These are phyloP conservation scores for Colletotrichum scovillei DNA, from an alignment of 2,329 filamentous ascomycete genomes.

Conservation along the genomic window DNA sequence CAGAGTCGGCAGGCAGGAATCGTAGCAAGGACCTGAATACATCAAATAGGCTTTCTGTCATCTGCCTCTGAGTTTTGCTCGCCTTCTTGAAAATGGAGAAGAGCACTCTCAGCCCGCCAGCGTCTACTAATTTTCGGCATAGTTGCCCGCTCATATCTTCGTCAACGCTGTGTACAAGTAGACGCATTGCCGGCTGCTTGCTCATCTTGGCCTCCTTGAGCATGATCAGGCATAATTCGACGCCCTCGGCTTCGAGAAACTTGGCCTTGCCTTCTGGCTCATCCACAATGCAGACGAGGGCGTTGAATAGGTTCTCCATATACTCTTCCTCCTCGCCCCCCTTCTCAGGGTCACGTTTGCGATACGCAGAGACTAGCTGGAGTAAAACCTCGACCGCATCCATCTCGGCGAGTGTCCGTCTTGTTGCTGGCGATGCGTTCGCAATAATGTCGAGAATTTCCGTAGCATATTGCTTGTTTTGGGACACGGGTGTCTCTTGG, in stretches of 20 bases:
- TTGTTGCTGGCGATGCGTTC: conserved; percentile 77
- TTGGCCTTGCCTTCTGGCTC: conserved; percentile 79
- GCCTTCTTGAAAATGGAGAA: conserved; percentile 93
- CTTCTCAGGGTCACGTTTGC: conserved; percentile 85
- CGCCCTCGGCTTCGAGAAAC: conserved; percentile 89
- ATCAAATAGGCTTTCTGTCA: conserved; percentile 76
- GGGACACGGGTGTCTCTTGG: conserved; percentile 75
- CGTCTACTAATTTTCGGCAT: conserved; percentile 83
- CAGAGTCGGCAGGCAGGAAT: conserved; percentile 79
- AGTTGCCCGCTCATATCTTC: conserved; percentile 63
- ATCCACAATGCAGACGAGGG: conserved; percentile 83
- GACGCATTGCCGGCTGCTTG: conserved; percentile 79
- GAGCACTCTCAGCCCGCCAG: conserved; percentile 83
- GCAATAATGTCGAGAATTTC: conserved; percentile 91
- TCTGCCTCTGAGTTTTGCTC: conserved; percentile 23
- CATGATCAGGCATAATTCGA: conserved; percentile 93
- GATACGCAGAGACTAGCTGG: conserved; percentile 85
- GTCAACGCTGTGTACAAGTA: conserved; percentile 84
- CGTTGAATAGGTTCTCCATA: conserved; percentile 93
- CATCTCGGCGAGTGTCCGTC: conserved; percentile 69
- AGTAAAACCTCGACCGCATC: conserved; percentile 85
- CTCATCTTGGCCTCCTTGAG: conserved; percentile 88
- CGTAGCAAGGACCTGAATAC: conserved; percentile 88
- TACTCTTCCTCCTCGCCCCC: conserved; percentile 94
- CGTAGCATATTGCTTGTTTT: conserved; percentile 96